Percentiles rank a stretch among this genome's conserved stretches.
Conservation (phyloP, 208 protist species). For the Leptomonas pyrrhocoris region DNA sequence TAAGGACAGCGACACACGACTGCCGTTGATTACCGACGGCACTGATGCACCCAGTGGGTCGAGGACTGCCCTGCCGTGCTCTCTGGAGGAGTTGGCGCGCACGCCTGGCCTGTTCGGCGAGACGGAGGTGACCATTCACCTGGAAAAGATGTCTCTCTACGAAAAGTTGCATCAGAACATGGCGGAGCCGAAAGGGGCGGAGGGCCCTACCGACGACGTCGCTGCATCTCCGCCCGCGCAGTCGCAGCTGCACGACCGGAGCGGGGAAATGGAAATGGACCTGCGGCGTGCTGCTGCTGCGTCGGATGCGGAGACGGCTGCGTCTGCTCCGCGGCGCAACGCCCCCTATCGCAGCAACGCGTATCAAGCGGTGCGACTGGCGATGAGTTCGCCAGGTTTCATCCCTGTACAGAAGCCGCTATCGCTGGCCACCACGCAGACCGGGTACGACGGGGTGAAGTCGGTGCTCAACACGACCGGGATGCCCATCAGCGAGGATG, state of each 20-base stretch:
- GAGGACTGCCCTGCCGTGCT: constrained; percentile 9
- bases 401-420: constrained; percentile 26
- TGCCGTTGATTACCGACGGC: not conserved
- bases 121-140: constrained; percentile 24
- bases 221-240: not conserved
- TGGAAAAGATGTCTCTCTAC: constrained; percentile 37
- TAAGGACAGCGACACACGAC: no score
- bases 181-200: not conserved
- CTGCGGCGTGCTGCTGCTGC: not conserved
- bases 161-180: constrained; percentile 36
- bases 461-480: constrained; percentile 59
- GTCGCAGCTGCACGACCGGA: not conserved
- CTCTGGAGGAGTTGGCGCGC: constrained; percentile 26
- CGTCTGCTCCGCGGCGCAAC: not conserved
- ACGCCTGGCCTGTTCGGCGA: constrained; percentile 34
- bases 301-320: not conserved
- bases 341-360: constrained; percentile 65
- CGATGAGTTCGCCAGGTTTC: constrained; percentile 50
- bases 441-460: constrained; percentile 31
- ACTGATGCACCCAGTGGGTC: not conserved
- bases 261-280: not conserved
- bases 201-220: not conserved
- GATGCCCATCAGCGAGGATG: constrained; percentile 62
- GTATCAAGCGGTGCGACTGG: constrained; percentile 76
- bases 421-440: constrained; percentile 2